phyloP scores from a whole-genome alignment of 305 asterid genomes.

The Petunia hybrid region DNA sequence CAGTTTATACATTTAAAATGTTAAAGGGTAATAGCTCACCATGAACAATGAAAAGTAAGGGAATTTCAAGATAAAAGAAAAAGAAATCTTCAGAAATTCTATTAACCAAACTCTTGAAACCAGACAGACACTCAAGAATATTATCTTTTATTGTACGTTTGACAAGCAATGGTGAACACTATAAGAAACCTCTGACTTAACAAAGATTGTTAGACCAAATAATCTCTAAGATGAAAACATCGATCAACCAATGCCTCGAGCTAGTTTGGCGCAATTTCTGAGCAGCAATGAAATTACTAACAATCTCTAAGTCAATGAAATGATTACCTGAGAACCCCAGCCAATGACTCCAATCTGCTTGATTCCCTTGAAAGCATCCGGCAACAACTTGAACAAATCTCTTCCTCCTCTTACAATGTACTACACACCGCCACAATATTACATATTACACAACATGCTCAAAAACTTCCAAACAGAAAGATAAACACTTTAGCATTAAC shows the following conservation, averaged over 20 bases:
- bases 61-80: not conserved
- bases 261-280: not conserved
- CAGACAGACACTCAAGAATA: not conserved
- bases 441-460: not conserved
- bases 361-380: constrained; percentile 90
- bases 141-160: not conserved
- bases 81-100: not conserved
- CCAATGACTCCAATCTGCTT: constrained; percentile 98
- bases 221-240: not conserved
- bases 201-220: too few species aligned
- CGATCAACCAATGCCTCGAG: not conserved
- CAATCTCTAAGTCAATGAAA: not conserved
- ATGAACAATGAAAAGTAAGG: not conserved
- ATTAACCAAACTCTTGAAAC: not conserved
- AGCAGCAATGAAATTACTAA: not conserved
- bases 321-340: constrained; percentile 94
- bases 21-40: not conserved
- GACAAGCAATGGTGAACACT: not conserved
- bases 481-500: not conserved
- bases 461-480: not conserved
- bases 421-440: constrained; percentile 46
- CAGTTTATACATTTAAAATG: too few species aligned
- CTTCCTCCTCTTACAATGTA: constrained; percentile 96
- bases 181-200: too few species aligned
- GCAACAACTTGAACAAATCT: constrained; percentile 76